A percentile compares a stretch with the other conserved stretches of the same genome.
These are phyloP conservation scores for Nothophytophthora sp. DNA, from an alignment of 352 stramenopile genomes.

Conservation along the genomic window DNA sequence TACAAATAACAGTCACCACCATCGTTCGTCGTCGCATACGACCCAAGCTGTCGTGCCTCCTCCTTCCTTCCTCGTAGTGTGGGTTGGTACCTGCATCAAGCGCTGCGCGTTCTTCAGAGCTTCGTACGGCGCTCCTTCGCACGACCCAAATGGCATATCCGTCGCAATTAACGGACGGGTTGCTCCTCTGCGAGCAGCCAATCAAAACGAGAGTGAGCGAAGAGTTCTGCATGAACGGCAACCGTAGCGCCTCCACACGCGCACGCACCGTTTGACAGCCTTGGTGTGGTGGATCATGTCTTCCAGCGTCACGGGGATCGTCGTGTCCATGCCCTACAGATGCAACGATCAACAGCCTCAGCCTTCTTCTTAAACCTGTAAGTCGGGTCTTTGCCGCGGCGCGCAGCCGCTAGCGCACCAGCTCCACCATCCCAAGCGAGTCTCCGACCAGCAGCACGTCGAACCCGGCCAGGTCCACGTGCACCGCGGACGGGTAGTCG, in stretches of 20 bases:
- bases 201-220: too few species aligned
- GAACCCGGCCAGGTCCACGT: constrained; percentile 98
- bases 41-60: too few species aligned
- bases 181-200: constrained; percentile 57
- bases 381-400: background rate
- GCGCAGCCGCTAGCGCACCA: constrained; percentile 75
- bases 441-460: constrained; percentile 98
- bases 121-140: constrained; percentile 91
- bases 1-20: too few species aligned
- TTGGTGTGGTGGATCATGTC: constrained; percentile 99
- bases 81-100: constrained; percentile 92
- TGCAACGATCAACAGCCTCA: constrained; percentile 6
- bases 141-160: constrained; percentile 99
- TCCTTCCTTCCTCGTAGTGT: too few species aligned
- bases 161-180: constrained; percentile 93
- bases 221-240: too few species aligned
- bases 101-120: constrained; percentile 96
- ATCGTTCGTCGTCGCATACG: too few species aligned
- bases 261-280: constrained; percentile 90
- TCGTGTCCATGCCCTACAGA: constrained; percentile 87
- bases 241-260: background rate
- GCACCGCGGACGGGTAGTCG: constrained; percentile 96
- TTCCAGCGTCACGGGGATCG: constrained; percentile 95
- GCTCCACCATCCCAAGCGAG: constrained; percentile 98
- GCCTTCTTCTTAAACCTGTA: background rate